Percentiles rank a stretch among this genome's conserved stretches.
These are phyloP conservation scores for Xylaria arbuscula DNA, from an alignment of 2,329 filamentous ascomycete genomes.

Conservation along the genomic window DNA sequence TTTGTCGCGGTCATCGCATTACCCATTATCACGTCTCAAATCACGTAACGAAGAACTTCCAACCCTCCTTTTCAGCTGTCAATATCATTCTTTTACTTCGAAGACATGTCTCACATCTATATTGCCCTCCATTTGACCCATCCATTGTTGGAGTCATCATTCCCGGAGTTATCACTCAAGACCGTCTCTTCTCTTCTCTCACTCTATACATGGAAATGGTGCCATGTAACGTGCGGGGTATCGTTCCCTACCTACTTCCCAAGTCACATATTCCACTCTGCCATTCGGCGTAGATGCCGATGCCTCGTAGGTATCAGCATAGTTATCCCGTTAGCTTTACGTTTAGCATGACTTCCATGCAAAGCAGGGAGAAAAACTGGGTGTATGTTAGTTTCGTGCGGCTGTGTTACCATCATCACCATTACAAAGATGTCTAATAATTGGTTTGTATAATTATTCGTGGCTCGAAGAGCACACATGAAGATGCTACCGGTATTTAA, in stretches of 20 bases:
- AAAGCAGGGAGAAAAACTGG: slow-evolving; percentile 4
- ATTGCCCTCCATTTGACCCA: too few species aligned
- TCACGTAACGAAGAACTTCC: too few species aligned
- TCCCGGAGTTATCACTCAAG: neutral
- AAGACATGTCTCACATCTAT: too few species aligned
- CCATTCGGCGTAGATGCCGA: neutral
- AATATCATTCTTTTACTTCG: neutral
- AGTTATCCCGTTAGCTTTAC: slow-evolving; percentile 26
- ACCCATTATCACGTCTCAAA: too few species aligned
- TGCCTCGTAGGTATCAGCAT: slow-evolving; percentile 13
- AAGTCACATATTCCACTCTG: neutral
- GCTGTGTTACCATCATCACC: slow-evolving; percentile 13
- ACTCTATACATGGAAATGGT: neutral
- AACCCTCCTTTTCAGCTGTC: neutral
- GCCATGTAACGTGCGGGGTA: slow-evolving; percentile 10
- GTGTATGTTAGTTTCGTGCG: slow-evolving; percentile 3
- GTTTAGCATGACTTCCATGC: slow-evolving; percentile 9
- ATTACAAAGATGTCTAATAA: slow-evolving; percentile 12
- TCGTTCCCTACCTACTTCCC: slow-evolving; percentile 1
- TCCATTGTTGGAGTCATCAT: neutral
- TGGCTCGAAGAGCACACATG: slow-evolving; percentile 17
- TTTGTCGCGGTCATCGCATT: too few species aligned
- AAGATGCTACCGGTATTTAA: slow-evolving; percentile 2
- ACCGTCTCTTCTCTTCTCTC: neutral
- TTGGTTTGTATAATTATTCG: slow-evolving; percentile 10